phyloP scores from a whole-genome alignment of 257 asterid species.

The Cordia subcordata region DNA sequence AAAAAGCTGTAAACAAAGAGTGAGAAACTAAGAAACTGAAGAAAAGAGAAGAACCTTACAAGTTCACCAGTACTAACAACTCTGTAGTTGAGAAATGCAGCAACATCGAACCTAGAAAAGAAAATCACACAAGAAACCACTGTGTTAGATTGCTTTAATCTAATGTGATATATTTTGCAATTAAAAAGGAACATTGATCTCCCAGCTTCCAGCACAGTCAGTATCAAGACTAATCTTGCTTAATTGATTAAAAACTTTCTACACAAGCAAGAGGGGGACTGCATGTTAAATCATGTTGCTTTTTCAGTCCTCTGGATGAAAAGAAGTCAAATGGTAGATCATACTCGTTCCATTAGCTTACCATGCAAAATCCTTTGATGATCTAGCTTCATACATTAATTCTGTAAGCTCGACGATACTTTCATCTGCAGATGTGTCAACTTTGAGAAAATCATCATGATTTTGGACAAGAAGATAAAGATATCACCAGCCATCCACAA shows the following conservation, averaged over 20 bases:
- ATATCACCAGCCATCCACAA: not conserved
- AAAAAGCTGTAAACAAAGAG: no score
- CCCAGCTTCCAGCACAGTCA: no score
- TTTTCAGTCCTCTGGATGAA: not conserved
- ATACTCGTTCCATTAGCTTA: slow-evolving; percentile 30
- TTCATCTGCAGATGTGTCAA: slow-evolving; percentile 42
- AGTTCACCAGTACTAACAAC: slow-evolving; percentile 55
- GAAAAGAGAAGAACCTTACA: slow-evolving; percentile 39
- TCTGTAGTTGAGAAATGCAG: slow-evolving; percentile 62
- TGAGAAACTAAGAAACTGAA: slow-evolving; percentile 1
- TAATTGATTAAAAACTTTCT: slow-evolving; percentile 2
- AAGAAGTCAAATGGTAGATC: not conserved
- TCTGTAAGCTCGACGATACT: slow-evolving; percentile 58
- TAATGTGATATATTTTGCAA: not conserved
- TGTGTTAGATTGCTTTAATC: slow-evolving; percentile 1
- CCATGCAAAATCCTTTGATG: slow-evolving; percentile 91
- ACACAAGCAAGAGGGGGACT: not conserved
- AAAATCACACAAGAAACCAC: slow-evolving; percentile 17
- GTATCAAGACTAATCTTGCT: not conserved
- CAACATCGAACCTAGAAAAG: slow-evolving; percentile 80
- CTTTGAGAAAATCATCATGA: slow-evolving; percentile 27
- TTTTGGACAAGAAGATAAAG: slow-evolving; percentile 11
- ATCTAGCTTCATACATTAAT: slow-evolving; percentile 80
- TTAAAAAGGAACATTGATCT: not conserved
- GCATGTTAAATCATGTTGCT: not conserved